Base-by-base conservation (phyloP, 176 grass and related monocot genomes). In the Aegilops umbellulata region DNA sequence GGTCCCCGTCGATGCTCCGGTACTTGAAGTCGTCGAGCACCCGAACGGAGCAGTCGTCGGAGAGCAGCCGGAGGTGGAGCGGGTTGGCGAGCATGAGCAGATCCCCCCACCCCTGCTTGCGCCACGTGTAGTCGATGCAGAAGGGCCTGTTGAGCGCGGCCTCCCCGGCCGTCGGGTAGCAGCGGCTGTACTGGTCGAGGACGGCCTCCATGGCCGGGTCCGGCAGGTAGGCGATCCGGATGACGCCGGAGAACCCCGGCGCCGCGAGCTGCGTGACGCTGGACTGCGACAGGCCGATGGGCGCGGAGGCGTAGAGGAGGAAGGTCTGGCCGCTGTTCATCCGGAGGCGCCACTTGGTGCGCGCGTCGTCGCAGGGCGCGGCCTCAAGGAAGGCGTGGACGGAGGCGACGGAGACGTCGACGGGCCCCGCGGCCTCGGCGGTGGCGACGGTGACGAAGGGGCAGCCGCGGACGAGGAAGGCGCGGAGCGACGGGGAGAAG, bases 291-390 rank as follows among this genome's bases (percentile, higher is more conserved):
- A 99, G 90, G 32, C 22, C 66, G 53, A 98, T 70, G 41, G 91
- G 92, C 29, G 90, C 87, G 3, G 92, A 92, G 39, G 97, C 93
- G 80, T 99, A 99, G 20, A 91, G 84, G 60, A 96, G 78, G 81
- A 99, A 99, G n/a, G 92, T 96, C 86, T 99, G 97, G 46, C 84
- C 92, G 68, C 92, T 99, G 86, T 96, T 99, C 85, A 96, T 86
- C 71, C 87, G 77, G 76, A 99, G 69, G 15, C 82, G 84, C 84
- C 93, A 92, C 84, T 99, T 99, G 82, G 94, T 93, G 61, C 49
- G 81, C 19, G 76, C 30, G 6, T 29, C 78, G 65, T 92, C 93
- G 84, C 86, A 60, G 41, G 85, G 27, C 3, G 87, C 60, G 36
- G 86, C 85, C 57, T 88, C 91, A 78, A 96, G 2, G 89, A 99